Base-by-base conservation (phyloP, 345 rosid species). In the Hibiscus trionum region DNA sequence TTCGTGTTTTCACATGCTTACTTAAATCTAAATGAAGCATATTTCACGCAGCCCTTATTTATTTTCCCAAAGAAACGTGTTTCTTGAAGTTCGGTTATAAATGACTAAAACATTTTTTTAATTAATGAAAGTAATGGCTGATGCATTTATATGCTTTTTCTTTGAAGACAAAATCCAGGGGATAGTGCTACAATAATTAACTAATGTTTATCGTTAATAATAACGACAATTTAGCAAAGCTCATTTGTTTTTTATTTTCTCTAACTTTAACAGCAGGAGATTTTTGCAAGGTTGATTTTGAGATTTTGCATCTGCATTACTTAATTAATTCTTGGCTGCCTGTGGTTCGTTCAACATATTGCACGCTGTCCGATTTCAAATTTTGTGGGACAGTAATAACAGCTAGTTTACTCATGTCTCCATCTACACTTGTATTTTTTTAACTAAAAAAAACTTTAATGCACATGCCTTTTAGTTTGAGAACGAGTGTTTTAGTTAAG, bases 341-440 rank as follows among this genome's bases (percentile, higher is more conserved):
- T 57, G 58, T 78, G 64, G 59, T 70, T 69, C 77, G 75, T 75
- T 70, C 69, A 59, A 26, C 71, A 76, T 80, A 80, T 78, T 80
- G 77, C 83, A 73, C 73, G 75, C 72, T 73, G 78, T 83, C 73
- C 66, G 69, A 71, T 71, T 29, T 70, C 74, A 73, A 77, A 78
- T 76, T 80, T 78, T 71, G 77, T 80, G 80, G 86, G 81, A 16
- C 82, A 82, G 21, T 68, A 44, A 2, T 4, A 44, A 1, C 2
- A 2, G 31, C 24, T 21, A 21, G 24, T 21, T 21, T 21, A 21
- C 24, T 21, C 24, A 21, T 0, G 24, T 21, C 24, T 21, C 24
- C 24, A 21, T 21, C 24, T 21, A 21, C 24, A 21, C 24, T 21
- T 21, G 24, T 21, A 21, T 0, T 21, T 21, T 21, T 21, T 21